Evolutionary conservation across 768 basidiomycete species (phyloP).

Genomic region (Trametes punicea): DNA sequence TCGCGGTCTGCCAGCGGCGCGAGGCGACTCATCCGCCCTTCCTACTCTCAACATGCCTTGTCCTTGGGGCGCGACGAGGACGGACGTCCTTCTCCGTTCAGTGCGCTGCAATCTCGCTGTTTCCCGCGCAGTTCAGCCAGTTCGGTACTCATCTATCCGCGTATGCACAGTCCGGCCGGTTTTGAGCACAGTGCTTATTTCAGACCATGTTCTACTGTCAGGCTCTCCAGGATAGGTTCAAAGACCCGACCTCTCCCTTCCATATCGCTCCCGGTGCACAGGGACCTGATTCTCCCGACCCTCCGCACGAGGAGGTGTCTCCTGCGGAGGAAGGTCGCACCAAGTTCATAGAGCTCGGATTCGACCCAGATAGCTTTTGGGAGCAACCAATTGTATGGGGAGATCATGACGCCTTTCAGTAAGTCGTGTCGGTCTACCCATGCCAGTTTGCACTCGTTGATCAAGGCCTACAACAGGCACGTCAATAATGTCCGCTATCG

Average conservation of each 20-base stretch:
- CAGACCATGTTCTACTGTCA: conserved; percentile 22
- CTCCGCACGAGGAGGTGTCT: conserved; percentile 26
- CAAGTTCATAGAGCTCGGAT: conserved; percentile 46
- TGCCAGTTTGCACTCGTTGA: neutral
- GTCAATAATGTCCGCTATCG: conserved; percentile 77
- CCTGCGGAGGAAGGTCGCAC: conserved; percentile 38
- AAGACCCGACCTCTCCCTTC: conserved; percentile 63
- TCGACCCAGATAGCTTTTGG: conserved; percentile 68
- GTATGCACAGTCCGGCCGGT: neutral
- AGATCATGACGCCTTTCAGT: conserved; percentile 78
- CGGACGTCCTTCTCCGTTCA: neutral
- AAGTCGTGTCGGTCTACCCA: conserved; percentile 27
- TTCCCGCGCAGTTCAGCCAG: neutral
- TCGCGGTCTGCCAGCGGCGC: no score
- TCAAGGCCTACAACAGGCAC: conserved; percentile 45
- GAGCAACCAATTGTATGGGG: conserved; percentile 79
- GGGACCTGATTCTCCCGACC: conserved; percentile 60
- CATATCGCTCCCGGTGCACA: conserved; percentile 55
- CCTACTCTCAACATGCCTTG: neutral
- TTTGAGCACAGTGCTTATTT: no score
- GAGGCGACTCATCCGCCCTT: no score
- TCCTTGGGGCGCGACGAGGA: neutral
- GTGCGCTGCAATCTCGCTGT: neutral
- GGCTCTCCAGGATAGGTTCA: conserved; percentile 61
- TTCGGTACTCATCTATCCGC: conserved; percentile 5